These are phyloP conservation scores for Gigaspora rosea DNA, from an alignment of 192 early-diverging fungal genomes.

Conservation along the genomic window DNA sequence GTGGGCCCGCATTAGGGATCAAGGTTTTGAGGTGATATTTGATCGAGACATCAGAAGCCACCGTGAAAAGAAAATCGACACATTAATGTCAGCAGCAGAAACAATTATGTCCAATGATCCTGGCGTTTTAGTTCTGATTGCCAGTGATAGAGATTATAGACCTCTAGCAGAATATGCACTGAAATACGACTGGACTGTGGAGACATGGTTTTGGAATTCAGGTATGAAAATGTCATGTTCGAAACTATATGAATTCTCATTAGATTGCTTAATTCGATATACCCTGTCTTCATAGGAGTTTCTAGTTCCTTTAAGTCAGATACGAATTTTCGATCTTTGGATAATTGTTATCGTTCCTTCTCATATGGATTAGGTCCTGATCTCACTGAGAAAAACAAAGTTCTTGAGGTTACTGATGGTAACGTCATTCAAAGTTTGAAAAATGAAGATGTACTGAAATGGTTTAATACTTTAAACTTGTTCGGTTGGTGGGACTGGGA, in stretches of 20 bases:
- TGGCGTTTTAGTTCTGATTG: slow-evolving; percentile 15
- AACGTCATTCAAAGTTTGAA: background rate
- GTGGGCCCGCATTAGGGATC: background rate
- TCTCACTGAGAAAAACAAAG: background rate
- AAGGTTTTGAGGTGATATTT: background rate
- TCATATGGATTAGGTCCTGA: slow-evolving; percentile 16
- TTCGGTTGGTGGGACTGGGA: slow-evolving; percentile 20
- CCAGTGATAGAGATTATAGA: slow-evolving; percentile 5
- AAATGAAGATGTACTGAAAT: slow-evolving; percentile 13
- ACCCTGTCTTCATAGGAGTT: slow-evolving; percentile 4
- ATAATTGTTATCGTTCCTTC: slow-evolving; percentile 7
- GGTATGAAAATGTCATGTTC: slow-evolving; percentile 12
- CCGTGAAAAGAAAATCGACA: background rate
- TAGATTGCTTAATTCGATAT: background rate
- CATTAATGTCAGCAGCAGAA: background rate
- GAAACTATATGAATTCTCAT: slow-evolving; percentile 4
- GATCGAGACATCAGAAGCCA: background rate
- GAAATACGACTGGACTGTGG: background rate
- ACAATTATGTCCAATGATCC: background rate
- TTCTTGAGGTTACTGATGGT: slow-evolving; percentile 14
- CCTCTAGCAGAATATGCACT: background rate
- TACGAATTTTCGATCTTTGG: slow-evolving; percentile 1
- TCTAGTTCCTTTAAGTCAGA: background rate
- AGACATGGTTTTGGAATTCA: slow-evolving; percentile 15
- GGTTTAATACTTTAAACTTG: slow-evolving; percentile 23